phyloP scores from a whole-genome alignment of 257 asterid species.

The Scutellaria galericulata region DNA sequence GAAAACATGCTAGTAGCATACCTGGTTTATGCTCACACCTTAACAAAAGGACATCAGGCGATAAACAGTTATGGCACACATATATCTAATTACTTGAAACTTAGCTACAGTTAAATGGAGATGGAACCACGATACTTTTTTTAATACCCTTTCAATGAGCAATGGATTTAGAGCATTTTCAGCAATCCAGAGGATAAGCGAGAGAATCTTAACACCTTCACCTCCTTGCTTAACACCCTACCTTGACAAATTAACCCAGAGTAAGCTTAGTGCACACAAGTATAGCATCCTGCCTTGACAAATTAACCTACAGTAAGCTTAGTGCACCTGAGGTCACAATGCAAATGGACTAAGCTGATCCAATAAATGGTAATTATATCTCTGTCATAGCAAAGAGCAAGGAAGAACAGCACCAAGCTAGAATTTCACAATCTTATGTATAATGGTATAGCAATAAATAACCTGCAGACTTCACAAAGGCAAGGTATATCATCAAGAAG shows the following conservation, averaged over 20 bases:
- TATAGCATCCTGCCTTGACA: constrained; percentile 66
- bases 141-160: constrained; percentile 75
- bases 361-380: constrained; percentile 5
- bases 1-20: constrained; percentile 15
- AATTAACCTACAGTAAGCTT: constrained; percentile 36
- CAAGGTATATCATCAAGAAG: constrained; percentile 77
- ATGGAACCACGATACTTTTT: constrained; percentile 18
- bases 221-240: constrained; percentile 77
- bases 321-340: constrained; percentile 10
- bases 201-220: constrained; percentile 57
- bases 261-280: constrained; percentile 45
- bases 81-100: constrained; percentile 12
- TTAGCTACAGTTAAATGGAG: constrained; percentile 27
- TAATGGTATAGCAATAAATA: constrained; percentile 24
- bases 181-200: constrained; percentile 83
- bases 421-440: not conserved
- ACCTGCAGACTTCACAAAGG: constrained; percentile 91
- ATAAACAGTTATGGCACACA: constrained; percentile 13
- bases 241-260: constrained; percentile 34
- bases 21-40: constrained; percentile 13
- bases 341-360: not conserved
- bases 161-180: constrained; percentile 78
- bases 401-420: constrained; percentile 17
- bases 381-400: not conserved
- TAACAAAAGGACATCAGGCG: not conserved